Evolutionary conservation across 148 eudicot species (phyloP), one percentile per base, ranked within the genome.

Genomic region (Spergularia marina): DNA sequence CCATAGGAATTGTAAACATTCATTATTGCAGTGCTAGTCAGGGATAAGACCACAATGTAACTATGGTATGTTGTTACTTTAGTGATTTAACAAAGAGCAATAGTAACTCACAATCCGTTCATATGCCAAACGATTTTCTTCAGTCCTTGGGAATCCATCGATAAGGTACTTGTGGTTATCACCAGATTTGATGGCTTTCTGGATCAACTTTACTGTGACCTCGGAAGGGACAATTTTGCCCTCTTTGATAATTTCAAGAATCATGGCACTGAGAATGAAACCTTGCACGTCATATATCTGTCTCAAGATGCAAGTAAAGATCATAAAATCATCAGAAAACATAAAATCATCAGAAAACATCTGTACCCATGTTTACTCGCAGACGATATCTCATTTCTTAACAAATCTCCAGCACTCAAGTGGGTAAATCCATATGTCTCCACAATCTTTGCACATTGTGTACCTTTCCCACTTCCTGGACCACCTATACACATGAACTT

Each of bases 391-490:
- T 92, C 97, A 17, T 88, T 74, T 79, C 98, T 87, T 75, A 94
- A 82, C 72, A 94, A 75, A 84, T 94, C 98, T 62, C 97, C 98
- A 68, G 93, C 98, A 85, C 97, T 94, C 78, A 94, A 72, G 77
- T 94, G 98, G 7, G 92, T 86, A 77, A 94, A 89, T 30, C 98
- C 98, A 85, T 78, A 91, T 68, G 88, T 86, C 60, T 91, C 90
- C 55, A 82, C 97, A 67, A 94, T 91, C 80, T 76, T 90, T 52
- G 72, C 40, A 86, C 98, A 94, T 73, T 92, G 98, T 18, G 98
- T 94, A 70, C 98, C 98, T 84, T 94, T 94, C 74, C 98, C 98
- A 53, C 97, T 90, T 75, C 98, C 98, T 20, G 98, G 98, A 58
- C 98, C 98, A 77, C 98, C 98, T 94, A 74, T 57, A 74, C 83